phyloP scores from a whole-genome alignment of 2,329 filamentous ascomycete genomes.

The Mollisiaceae sp. region DNA sequence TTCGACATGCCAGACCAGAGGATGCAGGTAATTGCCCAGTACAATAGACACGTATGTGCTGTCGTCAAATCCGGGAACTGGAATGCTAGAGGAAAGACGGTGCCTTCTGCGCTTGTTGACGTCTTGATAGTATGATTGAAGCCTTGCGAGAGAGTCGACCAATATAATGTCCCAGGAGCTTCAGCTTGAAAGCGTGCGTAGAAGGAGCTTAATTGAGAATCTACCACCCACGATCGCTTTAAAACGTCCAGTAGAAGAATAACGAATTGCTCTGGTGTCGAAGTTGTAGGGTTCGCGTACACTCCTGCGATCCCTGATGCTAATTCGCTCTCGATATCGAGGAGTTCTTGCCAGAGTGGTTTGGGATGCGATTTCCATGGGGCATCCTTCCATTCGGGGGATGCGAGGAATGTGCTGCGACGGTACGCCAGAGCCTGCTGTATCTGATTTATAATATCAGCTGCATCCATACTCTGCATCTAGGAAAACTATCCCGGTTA shows the following conservation, averaged over 20 bases:
- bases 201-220: constrained; percentile 36
- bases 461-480: neutral
- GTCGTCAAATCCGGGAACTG: constrained; percentile 39
- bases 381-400: constrained; percentile 40
- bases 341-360: constrained; percentile 36
- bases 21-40: constrained; percentile 43
- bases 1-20: constrained; percentile 44
- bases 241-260: constrained; percentile 32
- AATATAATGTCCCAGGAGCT: constrained; percentile 39
- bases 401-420: constrained; percentile 38
- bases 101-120: constrained; percentile 1
- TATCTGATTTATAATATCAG: constrained; percentile 36
- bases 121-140: neutral
- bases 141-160: constrained; percentile 37
- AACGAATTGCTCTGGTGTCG: constrained; percentile 27
- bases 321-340: constrained; percentile 40
- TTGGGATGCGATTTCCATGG: constrained; percentile 42
- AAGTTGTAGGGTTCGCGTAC: constrained; percentile 24
- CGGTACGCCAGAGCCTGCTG: constrained; percentile 38
- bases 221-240: constrained; percentile 40
- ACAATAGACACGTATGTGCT: constrained; percentile 41
- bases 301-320: constrained; percentile 33
- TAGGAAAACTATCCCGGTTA: neutral
- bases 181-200: constrained; percentile 36
- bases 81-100: constrained; percentile 42